These are phyloP conservation scores for Tillandsia fasciculata DNA, from an alignment of 176 grass and related monocot species.

Conservation along the genomic window DNA sequence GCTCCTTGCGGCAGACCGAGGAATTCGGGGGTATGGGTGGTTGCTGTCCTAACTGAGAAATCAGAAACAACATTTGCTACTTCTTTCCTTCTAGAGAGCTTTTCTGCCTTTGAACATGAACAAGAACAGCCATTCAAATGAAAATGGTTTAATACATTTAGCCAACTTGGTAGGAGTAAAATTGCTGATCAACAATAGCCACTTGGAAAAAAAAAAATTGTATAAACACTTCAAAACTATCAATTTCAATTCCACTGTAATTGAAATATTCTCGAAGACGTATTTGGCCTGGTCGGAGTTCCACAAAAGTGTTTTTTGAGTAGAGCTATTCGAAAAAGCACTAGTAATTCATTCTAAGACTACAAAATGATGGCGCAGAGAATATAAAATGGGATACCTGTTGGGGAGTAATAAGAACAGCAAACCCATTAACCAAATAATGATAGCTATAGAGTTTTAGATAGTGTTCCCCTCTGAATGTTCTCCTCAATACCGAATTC, in stretches of 20 bases:
- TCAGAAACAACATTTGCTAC: constrained; percentile 77
- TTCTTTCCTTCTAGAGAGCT: constrained; percentile 65
- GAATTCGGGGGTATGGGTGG: constrained; percentile 94
- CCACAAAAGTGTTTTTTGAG: too few relatives aligned
- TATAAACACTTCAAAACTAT: background rate
- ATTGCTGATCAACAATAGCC: background rate
- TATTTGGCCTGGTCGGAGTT: too few relatives aligned
- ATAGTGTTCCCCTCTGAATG: constrained; percentile 68
- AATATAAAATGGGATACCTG: constrained; percentile 64
- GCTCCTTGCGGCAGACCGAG: constrained; percentile 81
- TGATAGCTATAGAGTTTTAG: constrained; percentile 85
- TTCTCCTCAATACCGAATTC: constrained; percentile 78
- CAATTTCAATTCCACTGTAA: too few relatives aligned
- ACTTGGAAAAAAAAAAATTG: background rate
- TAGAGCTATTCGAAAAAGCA: too few relatives aligned
- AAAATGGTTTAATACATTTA: background rate
- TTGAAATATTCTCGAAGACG: too few relatives aligned
- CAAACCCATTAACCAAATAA: constrained; percentile 97
- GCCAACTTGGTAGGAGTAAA: constrained; percentile 8
- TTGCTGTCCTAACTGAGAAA: constrained; percentile 82
- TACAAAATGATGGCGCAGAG: too few relatives aligned
- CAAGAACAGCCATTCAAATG: constrained; percentile 30
- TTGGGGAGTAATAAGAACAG: constrained; percentile 70
- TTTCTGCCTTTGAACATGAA: constrained; percentile 61
- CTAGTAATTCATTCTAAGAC: too few relatives aligned